Percentiles rank a stretch among this genome's conserved stretches.
Evolutionary conservation across 2,329 filamentous ascomycete species (phyloP).

Genomic region (Alternaria sp.): DNA sequence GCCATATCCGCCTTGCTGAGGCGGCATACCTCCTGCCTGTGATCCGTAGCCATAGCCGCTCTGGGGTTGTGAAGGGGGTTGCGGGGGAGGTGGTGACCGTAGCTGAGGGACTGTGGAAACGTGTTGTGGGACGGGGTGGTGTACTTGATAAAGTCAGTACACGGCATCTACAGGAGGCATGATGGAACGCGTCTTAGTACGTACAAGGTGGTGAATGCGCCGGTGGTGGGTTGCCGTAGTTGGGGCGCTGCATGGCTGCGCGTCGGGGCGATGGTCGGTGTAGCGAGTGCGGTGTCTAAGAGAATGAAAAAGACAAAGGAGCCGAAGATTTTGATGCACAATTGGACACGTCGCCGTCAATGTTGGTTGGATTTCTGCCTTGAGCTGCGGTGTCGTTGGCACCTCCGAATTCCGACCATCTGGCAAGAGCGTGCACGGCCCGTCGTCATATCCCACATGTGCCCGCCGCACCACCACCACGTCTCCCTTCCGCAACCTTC

Average conservation of each 20-base stretch:
- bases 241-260: slow-evolving; percentile 79
- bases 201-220: slow-evolving; percentile 81
- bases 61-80: slow-evolving; percentile 71
- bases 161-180: neutral
- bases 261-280: neutral
- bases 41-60: slow-evolving; percentile 75
- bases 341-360: slow-evolving; percentile 10
- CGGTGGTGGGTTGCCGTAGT: slow-evolving; percentile 74
- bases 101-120: slow-evolving; percentile 97
- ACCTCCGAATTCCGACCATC: slow-evolving; percentile 22
- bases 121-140: slow-evolving; percentile 97
- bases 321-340: neutral
- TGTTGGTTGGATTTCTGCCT: slow-evolving; percentile 16
- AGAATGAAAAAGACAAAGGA: neutral
- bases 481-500: slow-evolving; percentile 2
- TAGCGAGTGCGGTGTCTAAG: slow-evolving; percentile 4
- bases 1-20: slow-evolving; percentile 49
- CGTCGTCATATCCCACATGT: slow-evolving; percentile 36
- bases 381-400: slow-evolving; percentile 11
- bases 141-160: slow-evolving; percentile 46
- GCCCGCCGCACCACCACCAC: slow-evolving; percentile 9
- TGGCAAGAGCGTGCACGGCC: slow-evolving; percentile 29
- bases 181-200: neutral
- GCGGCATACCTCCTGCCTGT: slow-evolving; percentile 55
- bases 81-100: slow-evolving; percentile 86